A percentile compares a stretch with the other conserved stretches of the same genome.
Conservation (phyloP, 768 basidiomycete species). For the Vararia minispora region DNA sequence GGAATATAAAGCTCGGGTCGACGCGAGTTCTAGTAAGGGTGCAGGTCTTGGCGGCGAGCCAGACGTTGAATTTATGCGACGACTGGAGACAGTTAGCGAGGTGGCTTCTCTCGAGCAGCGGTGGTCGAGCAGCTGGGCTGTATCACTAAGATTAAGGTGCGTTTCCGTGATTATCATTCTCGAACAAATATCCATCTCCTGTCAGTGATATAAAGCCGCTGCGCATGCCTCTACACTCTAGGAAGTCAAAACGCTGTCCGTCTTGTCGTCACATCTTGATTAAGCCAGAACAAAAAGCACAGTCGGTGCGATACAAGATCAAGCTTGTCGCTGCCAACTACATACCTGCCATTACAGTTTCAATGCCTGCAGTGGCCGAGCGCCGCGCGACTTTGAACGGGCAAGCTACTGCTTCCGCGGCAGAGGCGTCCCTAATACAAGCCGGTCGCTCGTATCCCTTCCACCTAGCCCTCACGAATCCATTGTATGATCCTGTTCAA, state of each 20-base stretch:
- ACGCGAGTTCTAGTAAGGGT: slow-evolving; percentile 44
- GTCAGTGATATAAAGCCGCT: slow-evolving; percentile 73
- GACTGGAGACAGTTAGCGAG: slow-evolving; percentile 47
- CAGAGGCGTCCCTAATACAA: slow-evolving; percentile 35
- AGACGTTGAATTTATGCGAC: slow-evolving; percentile 61
- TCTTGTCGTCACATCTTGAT: slow-evolving; percentile 93
- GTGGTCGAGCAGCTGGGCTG: slow-evolving; percentile 74
- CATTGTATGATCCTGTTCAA: slow-evolving; percentile 90
- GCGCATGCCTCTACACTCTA: slow-evolving; percentile 87
- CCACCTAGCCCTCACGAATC: slow-evolving; percentile 88
- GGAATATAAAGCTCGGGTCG: slow-evolving; percentile 64
- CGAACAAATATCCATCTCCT: too few species aligned
- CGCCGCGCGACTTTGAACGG: slow-evolving; percentile 28
- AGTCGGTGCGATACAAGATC: slow-evolving; percentile 91
- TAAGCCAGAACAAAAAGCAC: slow-evolving; percentile 96
- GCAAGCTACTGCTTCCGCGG: slow-evolving; percentile 23
- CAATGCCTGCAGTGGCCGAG: slow-evolving; percentile 38
- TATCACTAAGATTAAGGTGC: slow-evolving; percentile 53
- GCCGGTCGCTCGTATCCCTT: slow-evolving; percentile 80
- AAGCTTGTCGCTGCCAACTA: slow-evolving; percentile 95
- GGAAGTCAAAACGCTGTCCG: slow-evolving; percentile 92
- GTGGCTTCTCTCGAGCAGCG: slow-evolving; percentile 68
- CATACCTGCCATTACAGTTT: slow-evolving; percentile 73
- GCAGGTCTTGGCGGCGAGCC: slow-evolving; percentile 54
- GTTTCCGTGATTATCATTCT: too few species aligned